Percentiles rank a stretch among this genome's conserved stretches.
Conservation (phyloP, 768 basidiomycete species). For the Leccinellum albellum region DNA sequence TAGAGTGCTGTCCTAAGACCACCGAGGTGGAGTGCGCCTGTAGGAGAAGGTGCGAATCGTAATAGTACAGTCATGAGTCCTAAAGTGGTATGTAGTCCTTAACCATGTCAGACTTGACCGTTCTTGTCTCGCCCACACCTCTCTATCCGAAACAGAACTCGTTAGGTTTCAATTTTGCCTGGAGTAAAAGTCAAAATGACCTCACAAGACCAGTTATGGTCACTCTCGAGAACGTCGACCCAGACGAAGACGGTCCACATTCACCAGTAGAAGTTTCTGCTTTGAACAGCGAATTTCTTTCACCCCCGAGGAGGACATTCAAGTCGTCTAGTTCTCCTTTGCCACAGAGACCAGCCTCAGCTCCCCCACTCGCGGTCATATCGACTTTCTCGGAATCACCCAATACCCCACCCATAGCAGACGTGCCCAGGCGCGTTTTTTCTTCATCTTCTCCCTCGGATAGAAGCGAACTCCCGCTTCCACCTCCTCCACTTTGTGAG, state of each 20-base stretch:
- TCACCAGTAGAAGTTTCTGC: slow-evolving; percentile 24
- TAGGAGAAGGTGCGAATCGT: slow-evolving; percentile 96
- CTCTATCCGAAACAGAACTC: slow-evolving; percentile 19
- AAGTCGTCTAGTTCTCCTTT: slow-evolving; percentile 15
- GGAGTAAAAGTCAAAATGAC: slow-evolving; percentile 26
- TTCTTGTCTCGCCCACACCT: slow-evolving; percentile 32
- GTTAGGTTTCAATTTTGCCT: slow-evolving; percentile 29
- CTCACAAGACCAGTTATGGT: slow-evolving; percentile 30
- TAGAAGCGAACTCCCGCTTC: slow-evolving; percentile 46
- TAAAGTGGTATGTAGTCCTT: not conserved
- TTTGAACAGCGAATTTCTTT: slow-evolving; percentile 21
- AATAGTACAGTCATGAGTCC: slow-evolving; percentile 52
- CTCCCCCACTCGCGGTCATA: slow-evolving; percentile 17
- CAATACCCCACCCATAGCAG: slow-evolving; percentile 1
- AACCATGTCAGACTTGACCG: slow-evolving; percentile 29
- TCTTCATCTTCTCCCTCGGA: slow-evolving; percentile 12
- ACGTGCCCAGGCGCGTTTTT: slow-evolving; percentile 12
- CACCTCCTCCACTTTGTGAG: slow-evolving; percentile 65
- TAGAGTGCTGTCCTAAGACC: slow-evolving; percentile 92
- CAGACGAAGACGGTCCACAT: slow-evolving; percentile 16
- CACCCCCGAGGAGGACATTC: slow-evolving; percentile 28
- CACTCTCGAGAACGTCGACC: slow-evolving; percentile 28
- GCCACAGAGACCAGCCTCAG: slow-evolving; percentile 19
- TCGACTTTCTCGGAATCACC: not conserved
- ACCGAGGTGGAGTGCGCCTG: slow-evolving; percentile 90